Evolutionary conservation across 2,329 filamentous ascomycete genomes (phyloP), one percentile per base, ranked within the genome.

Genomic region (Pseudogymnoascus sp.): DNA sequence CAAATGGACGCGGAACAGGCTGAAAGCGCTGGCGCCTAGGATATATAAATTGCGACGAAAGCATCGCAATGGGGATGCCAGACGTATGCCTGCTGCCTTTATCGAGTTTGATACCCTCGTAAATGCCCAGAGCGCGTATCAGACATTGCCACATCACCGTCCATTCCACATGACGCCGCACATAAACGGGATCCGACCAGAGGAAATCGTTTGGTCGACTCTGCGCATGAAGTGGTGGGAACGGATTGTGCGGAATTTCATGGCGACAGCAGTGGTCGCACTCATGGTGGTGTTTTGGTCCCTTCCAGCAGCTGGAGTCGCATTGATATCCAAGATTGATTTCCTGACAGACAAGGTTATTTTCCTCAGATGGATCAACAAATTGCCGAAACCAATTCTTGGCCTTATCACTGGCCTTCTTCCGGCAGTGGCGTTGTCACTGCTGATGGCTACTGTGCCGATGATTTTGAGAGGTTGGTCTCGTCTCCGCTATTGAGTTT

Each of bases 211-310:
- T 69, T 89, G 87, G 87, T 75, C 76, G n/a, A 88, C 88, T 69
- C 74, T 89, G 43, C 79, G 80, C 25, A 84, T 89, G 69, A 82
- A 80, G 65, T 83, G 84, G 85, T 82, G 82, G 81, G 79, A 86
- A 72, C 76, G 83, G 65, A 77, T 88, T 67, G 70, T 88, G 68
- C 78, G 84, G 65, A 75, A 82, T 70, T 74, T 80, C 69, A 70
- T 76, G 60, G 77, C 82, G 1, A 76, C 82, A 61, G 77, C 76
- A 14, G 79, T 86, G 31, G 81, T 88, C 23, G 75, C 79, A 14
- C 79, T 77, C 1, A 75, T 86, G 63, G 83, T 89, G 66, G 75
- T 88, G 60, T 88, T 89, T 76, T 89, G 87, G 86, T 83, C 86
- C 2, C 82, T 89, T 61, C 87, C 87, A 0, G 82, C 86, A n/a